A percentile compares a stretch with the other conserved stretches of the same genome.
phyloP scores from a whole-genome alignment of 495 filamentous ascomycete species.

The Annulohypoxylon bovei region DNA sequence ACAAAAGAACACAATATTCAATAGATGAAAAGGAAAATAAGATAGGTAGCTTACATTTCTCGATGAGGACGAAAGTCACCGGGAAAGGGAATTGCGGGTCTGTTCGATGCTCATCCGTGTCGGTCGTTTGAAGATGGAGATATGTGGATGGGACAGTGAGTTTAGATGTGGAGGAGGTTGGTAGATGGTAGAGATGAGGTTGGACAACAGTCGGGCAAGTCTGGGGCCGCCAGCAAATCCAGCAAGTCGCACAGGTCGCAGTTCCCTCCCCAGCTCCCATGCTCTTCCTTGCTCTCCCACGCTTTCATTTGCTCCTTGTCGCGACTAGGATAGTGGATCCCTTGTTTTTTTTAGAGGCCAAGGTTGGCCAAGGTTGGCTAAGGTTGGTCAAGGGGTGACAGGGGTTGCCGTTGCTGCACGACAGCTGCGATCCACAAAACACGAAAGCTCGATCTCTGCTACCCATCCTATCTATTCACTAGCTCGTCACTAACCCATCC shows the following conservation, averaged over 20 bases:
- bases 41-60: conserved; percentile 43
- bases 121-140: conserved; percentile 35
- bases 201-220: conserved; percentile 40
- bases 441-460: conserved; percentile 32
- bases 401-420: conserved; percentile 36
- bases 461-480: not conserved
- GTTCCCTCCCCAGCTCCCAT: not conserved
- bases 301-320: conserved; percentile 32
- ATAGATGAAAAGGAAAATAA: conserved; percentile 14
- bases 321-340: conserved; percentile 36
- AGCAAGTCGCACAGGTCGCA: conserved; percentile 17
- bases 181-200: conserved; percentile 38
- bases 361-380: conserved; percentile 12
- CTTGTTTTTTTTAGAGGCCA: conserved; percentile 30
- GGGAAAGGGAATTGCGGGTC: conserved; percentile 41
- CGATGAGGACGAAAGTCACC: conserved; percentile 42
- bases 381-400: conserved; percentile 16
- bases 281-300: not conserved
- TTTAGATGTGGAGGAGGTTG: conserved; percentile 43
- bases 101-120: conserved; percentile 36
- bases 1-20: conserved; percentile 16
- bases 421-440: conserved; percentile 41
- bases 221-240: conserved; percentile 39
- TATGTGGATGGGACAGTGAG: not conserved
- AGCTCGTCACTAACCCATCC: not conserved